Conservation (phyloP, 1,284 basidiomycete genomes). For the Gomphus bonarii region DNA sequence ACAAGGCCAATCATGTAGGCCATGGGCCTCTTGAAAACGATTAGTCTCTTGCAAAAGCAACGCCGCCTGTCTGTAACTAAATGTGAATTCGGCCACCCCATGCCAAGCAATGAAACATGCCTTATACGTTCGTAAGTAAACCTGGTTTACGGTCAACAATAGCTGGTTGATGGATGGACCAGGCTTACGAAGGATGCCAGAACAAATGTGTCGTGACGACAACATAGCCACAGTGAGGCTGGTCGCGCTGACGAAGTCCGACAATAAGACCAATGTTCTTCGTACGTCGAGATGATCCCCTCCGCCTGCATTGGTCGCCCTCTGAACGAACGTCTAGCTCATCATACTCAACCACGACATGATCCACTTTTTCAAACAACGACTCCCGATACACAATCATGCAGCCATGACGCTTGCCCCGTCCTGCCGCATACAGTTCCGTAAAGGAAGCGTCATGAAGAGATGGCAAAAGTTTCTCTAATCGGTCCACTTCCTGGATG, state of each 20-base stretch:
- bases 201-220: conserved; percentile 84
- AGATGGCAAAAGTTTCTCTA: conserved; percentile 47
- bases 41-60: conserved; percentile 61
- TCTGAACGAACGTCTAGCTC: conserved; percentile 39
- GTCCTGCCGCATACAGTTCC: conserved; percentile 54
- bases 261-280: conserved; percentile 77
- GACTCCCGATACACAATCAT: conserved; percentile 60
- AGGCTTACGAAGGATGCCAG: conserved; percentile 81
- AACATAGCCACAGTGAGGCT: conserved; percentile 42
- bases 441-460: conserved; percentile 51
- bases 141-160: conserved; percentile 26
- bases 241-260: conserved; percentile 41
- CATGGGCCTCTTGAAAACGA: conserved; percentile 43
- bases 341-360: conserved; percentile 55
- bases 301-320: conserved; percentile 27
- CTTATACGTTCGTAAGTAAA: conserved; percentile 85
- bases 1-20: conserved; percentile 55
- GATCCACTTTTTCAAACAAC: conserved; percentile 36
- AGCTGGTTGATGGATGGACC: conserved; percentile 9
- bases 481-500: conserved; percentile 63
- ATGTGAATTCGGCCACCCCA: not conserved
- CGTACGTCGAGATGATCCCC: conserved; percentile 63
- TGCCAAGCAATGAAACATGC: conserved; percentile 22
- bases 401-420: conserved; percentile 73
- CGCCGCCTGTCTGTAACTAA: conserved; percentile 44